phyloP scores from a whole-genome alignment of 2,329 filamentous ascomycete genomes.

The Fusarium irregulare region DNA sequence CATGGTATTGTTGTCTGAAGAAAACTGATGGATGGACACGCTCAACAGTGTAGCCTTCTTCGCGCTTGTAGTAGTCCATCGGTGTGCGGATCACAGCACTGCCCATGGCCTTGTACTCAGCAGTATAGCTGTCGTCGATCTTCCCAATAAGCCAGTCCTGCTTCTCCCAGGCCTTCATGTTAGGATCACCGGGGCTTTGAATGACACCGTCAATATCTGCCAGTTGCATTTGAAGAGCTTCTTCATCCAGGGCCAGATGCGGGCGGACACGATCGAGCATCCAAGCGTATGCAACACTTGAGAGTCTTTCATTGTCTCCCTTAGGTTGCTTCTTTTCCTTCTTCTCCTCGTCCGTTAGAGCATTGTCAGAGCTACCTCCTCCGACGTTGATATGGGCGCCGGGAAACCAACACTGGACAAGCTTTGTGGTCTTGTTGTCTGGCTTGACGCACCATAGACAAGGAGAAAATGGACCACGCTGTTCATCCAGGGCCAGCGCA shows the following conservation, averaged over 20 bases:
- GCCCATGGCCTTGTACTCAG: not conserved
- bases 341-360: not conserved
- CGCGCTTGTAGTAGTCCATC: not conserved
- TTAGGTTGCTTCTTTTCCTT: not conserved
- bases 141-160: conserved; percentile 11
- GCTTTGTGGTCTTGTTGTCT: not conserved
- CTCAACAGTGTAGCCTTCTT: conserved; percentile 9
- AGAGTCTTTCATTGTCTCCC: conserved; percentile 2
- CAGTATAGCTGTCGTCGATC: conserved; percentile 9
- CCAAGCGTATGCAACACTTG: conserved; percentile 13
- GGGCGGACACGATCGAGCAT: conserved; percentile 11
- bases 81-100: conserved; percentile 9
- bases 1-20: conserved; percentile 8
- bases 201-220: conserved; percentile 6
- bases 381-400: conserved; percentile 18
- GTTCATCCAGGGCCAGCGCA: conserved; percentile 6
- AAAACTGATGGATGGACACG: conserved; percentile 10
- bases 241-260: conserved; percentile 7
- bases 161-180: not conserved
- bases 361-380: conserved; percentile 12
- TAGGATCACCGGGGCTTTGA: not conserved
- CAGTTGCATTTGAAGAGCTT: conserved; percentile 6
- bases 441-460: conserved; percentile 7
- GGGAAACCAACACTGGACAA: conserved; percentile 18
- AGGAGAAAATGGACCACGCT: conserved; percentile 5